Percentiles rank a stretch among this genome's conserved stretches.
These are phyloP conservation scores for Colletotrichum sp. DNA, from an alignment of 2,329 filamentous ascomycete genomes.

Conservation along the genomic window DNA sequence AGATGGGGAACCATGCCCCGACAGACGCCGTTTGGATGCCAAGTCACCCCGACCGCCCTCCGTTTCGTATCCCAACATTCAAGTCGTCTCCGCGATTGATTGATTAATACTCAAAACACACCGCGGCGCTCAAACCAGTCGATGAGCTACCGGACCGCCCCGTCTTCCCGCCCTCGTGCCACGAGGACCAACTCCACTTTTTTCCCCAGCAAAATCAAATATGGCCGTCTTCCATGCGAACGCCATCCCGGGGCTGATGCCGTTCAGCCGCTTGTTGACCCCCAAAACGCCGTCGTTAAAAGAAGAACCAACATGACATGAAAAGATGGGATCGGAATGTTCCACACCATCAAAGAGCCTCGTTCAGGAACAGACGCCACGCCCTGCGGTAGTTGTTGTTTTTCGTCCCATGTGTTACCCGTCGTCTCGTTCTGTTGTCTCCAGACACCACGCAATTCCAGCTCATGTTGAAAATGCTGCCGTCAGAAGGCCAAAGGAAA, in stretches of 20 bases:
- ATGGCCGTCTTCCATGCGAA: conserved; percentile 19
- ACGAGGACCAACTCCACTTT: conserved; percentile 12
- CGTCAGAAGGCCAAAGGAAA: conserved; percentile 20
- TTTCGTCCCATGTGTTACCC: neutral
- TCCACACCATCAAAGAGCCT: neutral
- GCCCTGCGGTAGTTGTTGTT: neutral
- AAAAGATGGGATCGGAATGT: conserved; percentile 15
- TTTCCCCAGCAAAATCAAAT: conserved; percentile 15
- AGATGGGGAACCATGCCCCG: conserved; percentile 4
- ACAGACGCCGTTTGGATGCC: conserved; percentile 21
- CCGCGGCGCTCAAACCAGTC: conserved; percentile 19
- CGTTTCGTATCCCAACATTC: conserved; percentile 21
- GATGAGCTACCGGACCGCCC: conserved; percentile 15
- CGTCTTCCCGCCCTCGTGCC: neutral
- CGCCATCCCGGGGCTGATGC: conserved; percentile 18
- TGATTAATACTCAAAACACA: conserved; percentile 23
- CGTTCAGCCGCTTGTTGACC: conserved; percentile 17
- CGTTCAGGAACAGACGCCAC: neutral
- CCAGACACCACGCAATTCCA: conserved; percentile 14
- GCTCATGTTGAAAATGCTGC: conserved; percentile 9
- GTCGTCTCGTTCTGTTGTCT: conserved; percentile 15
- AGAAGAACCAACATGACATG: conserved; percentile 14
- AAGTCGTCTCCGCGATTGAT: conserved; percentile 21
- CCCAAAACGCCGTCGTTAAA: conserved; percentile 19
- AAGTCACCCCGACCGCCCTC: conserved; percentile 13